Base-by-base conservation (phyloP, 148 eudicot genomes). In the Heliosperma pusillum region DNA sequence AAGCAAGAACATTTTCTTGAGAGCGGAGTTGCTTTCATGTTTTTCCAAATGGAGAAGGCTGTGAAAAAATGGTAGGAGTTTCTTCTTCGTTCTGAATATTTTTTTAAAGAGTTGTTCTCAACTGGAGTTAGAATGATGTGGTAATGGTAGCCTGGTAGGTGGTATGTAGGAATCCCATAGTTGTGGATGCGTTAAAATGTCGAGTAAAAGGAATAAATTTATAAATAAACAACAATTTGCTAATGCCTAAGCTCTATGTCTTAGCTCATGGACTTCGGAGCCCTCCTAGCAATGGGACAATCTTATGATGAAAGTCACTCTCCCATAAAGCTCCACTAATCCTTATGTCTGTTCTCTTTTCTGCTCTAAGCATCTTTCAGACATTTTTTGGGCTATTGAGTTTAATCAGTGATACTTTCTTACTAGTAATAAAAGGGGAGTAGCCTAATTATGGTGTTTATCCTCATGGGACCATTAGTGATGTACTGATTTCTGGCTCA, bases 321-420 rank as follows among this genome's bases (percentile, higher is more conserved):
- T 71, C 74, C 62, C 53, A 59, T 52, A 78, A 63, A 71, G 25
- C 16, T 53, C 75, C 80, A 78, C 80, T 78, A 64, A 53, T 74
- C 6, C 44, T 20, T 71, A 5, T 69, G 21, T 45, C 15, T 70
- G 22, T 70, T 8, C 33, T 11, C 33, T 15, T 27, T 70, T 50
- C 25, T 47, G 20, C 55, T 44, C 47, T 21, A 29, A 21, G 11
- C 15, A 26, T 50, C 4, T 47, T 70, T 26, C 12, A 24, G 52
- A 27, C 11, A 36, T 25, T 52, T 25, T 26, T 16, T 70, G 7
- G 27, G 22, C 16, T 12, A 52, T 24, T 70, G 20, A 22, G 15
- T 19, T 47, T 13, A 9, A 12, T 30, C 16, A 44, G 22, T 66
- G 19, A 24, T 20, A 45, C 72, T 69, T 44, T 44, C 56, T 44